Percentiles rank a stretch among this genome's conserved stretches.
Evolutionary conservation across 169 alveolate species (phyloP).

Genomic region (Besnoitia besnoiti): DNA sequence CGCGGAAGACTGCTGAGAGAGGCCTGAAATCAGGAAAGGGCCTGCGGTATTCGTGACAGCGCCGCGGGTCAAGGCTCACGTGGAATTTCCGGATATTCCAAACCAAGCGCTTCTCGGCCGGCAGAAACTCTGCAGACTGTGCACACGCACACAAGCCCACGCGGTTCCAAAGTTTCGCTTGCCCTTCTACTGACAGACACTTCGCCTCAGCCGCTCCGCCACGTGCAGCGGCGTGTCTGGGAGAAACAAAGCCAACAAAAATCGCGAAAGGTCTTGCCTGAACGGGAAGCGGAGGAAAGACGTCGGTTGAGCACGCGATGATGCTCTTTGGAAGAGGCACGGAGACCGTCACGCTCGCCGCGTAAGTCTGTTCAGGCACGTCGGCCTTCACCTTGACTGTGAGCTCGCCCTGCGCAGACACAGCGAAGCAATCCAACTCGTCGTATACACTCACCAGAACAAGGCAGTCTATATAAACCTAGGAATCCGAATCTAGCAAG

Average conservation of each 20-base stretch:
- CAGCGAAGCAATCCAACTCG: too few species aligned
- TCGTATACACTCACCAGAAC: too few species aligned
- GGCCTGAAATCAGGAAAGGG: background rate
- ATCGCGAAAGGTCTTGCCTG: slow-evolving; percentile 59
- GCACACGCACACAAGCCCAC: background rate
- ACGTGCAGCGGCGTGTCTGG: too few species aligned
- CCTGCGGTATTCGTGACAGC: background rate
- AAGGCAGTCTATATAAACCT: background rate
- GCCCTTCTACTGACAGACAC: too few species aligned
- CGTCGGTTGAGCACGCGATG: slow-evolving; percentile 73
- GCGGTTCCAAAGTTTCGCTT: too few species aligned
- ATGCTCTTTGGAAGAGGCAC: slow-evolving; percentile 87
- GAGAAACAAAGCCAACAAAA: too few species aligned
- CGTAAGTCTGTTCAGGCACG: slow-evolving; percentile 86
- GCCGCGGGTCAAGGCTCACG: slow-evolving; percentile 74
- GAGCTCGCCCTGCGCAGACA: slow-evolving; percentile 78
- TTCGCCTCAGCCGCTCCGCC: too few species aligned
- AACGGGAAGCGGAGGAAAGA: slow-evolving; percentile 71
- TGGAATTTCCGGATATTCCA: slow-evolving; percentile 93
- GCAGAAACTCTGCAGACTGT: slow-evolving; percentile 79
- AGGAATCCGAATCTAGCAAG: background rate
- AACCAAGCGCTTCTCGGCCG: slow-evolving; percentile 81
- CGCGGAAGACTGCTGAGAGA: background rate
- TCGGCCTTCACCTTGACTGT: slow-evolving; percentile 86
- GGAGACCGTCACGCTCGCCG: slow-evolving; percentile 82